A percentile compares a stretch with the other conserved stretches of the same genome.
phyloP scores from a whole-genome alignment of 768 basidiomycete genomes.

The Gloeostereum incarnatum region DNA sequence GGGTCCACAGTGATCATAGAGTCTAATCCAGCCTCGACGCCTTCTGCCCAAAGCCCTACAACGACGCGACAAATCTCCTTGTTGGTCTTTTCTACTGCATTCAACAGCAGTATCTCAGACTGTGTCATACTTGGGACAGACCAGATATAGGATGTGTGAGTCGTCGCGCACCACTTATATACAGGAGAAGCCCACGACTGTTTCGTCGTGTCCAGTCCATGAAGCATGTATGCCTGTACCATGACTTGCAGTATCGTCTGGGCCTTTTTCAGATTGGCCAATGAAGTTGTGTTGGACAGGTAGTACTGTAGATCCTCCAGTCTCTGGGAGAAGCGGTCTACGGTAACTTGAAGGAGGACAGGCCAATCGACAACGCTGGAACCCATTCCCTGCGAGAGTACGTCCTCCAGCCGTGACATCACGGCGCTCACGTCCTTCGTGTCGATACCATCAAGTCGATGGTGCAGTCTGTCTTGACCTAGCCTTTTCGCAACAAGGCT shows the following conservation, averaged over 20 bases:
- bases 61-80: conserved; percentile 37
- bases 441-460: conserved; percentile 24
- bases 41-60: conserved; percentile 38
- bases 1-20: conserved; percentile 1
- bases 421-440: conserved; percentile 16
- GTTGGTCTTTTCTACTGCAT: conserved; percentile 21
- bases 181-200: conserved; percentile 25
- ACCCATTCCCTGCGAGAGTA: conserved; percentile 10
- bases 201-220: conserved; percentile 1
- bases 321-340: conserved; percentile 30
- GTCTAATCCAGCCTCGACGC: conserved; percentile 17
- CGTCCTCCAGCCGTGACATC: conserved; percentile 15
- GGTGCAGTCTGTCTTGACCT: conserved; percentile 21
- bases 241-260: conserved; percentile 20
- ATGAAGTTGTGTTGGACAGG: conserved; percentile 12
- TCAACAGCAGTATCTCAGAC: conserved; percentile 20
- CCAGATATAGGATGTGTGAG: conserved; percentile 19
- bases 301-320: conserved; percentile 28
- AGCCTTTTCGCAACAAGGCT: conserved; percentile 22
- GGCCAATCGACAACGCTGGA: conserved; percentile 33
- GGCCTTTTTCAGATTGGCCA: conserved; percentile 11
- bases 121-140: conserved; percentile 12
- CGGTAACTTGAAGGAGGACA: conserved; percentile 24
- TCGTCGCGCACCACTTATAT: conserved; percentile 20
- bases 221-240: conserved; percentile 21